Evolutionary conservation across 495 filamentous ascomycete species (phyloP).

Genomic region (Rusavskia elegans): DNA sequence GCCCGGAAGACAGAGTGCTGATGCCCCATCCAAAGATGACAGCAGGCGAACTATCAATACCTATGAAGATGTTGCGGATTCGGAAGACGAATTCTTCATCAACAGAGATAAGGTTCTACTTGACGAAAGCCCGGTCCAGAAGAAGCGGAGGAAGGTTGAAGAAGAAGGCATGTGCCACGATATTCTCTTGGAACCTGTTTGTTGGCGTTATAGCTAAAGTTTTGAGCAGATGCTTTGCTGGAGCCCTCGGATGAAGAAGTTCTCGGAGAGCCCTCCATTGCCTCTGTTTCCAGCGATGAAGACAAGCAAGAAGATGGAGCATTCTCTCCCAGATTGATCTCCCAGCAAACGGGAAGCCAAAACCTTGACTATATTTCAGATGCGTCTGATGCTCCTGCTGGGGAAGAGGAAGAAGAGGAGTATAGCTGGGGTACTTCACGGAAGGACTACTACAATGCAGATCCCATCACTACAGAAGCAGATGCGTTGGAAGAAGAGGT

Average conservation of each 20-base stretch:
- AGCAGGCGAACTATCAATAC: conserved; percentile 39
- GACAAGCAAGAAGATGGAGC: conserved; percentile 30
- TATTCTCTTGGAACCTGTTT: too few relatives aligned
- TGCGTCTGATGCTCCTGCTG: conserved; percentile 15
- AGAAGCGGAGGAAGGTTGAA: conserved; percentile 49
- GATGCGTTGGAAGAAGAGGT: conserved; percentile 86
- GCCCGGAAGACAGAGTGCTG: conserved; percentile 18
- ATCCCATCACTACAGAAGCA: conserved; percentile 75
- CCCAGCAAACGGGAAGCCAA: not conserved
- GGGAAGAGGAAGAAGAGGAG: conserved; percentile 58
- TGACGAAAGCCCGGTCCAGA: conserved; percentile 62
- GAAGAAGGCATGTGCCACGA: conserved; percentile 37
- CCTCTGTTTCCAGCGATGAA: conserved; percentile 35
- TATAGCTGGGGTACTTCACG: conserved; percentile 76
- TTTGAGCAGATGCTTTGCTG: conserved; percentile 34
- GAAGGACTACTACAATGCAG: conserved; percentile 84
- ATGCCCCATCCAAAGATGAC: conserved; percentile 34
- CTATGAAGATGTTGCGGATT: conserved; percentile 42
- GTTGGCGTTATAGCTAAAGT: not conserved
- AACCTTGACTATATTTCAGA: not conserved
- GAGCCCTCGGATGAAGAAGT: conserved; percentile 84
- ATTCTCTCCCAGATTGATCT: conserved; percentile 15
- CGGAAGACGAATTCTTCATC: conserved; percentile 80
- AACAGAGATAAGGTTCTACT: conserved; percentile 73
- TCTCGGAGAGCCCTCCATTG: conserved; percentile 35